Conservation (phyloP, 2,329 filamentous ascomycete genomes). For the Clonostachys sp. region DNA sequence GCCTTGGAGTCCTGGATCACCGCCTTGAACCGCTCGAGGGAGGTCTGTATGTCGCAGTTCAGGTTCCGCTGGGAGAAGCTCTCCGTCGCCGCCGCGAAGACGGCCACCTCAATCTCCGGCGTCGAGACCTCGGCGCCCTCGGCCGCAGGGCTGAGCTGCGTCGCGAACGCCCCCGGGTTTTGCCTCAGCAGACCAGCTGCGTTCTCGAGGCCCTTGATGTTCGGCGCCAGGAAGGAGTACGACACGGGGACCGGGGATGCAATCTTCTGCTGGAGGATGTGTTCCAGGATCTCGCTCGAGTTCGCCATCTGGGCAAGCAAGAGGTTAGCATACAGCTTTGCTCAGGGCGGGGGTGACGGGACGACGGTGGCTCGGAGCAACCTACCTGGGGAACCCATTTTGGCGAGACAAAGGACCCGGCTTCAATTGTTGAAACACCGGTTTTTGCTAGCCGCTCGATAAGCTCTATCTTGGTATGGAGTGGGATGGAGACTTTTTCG, state of each 20-base stretch:
- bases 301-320: constrained; percentile 62
- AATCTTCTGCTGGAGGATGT: constrained; percentile 56
- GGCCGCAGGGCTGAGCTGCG: constrained; percentile 38
- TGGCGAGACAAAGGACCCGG: constrained; percentile 77
- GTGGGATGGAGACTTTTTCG: constrained; percentile 66
- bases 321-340: too few species aligned
- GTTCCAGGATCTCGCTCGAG: constrained; percentile 68
- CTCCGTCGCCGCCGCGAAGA: constrained; percentile 81
- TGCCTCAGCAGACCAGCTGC: constrained; percentile 49
- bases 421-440: constrained; percentile 71
- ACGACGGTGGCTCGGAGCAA: background rate
- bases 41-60: constrained; percentile 74
- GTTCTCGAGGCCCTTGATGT: constrained; percentile 65
- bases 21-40: constrained; percentile 63
- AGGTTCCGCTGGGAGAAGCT: constrained; percentile 77
- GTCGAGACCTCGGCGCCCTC: constrained; percentile 30
- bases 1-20: constrained; percentile 67
- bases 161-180: constrained; percentile 43
- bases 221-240: constrained; percentile 80
- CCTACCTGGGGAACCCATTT: constrained; percentile 79
- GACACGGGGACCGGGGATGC: constrained; percentile 52
- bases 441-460: constrained; percentile 65
- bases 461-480: constrained; percentile 71
- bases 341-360: too few species aligned
- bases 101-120: constrained; percentile 64